Evolutionary conservation across 257 asterid genomes (phyloP).

Genomic region (Fraxinus pennsylvanica): DNA sequence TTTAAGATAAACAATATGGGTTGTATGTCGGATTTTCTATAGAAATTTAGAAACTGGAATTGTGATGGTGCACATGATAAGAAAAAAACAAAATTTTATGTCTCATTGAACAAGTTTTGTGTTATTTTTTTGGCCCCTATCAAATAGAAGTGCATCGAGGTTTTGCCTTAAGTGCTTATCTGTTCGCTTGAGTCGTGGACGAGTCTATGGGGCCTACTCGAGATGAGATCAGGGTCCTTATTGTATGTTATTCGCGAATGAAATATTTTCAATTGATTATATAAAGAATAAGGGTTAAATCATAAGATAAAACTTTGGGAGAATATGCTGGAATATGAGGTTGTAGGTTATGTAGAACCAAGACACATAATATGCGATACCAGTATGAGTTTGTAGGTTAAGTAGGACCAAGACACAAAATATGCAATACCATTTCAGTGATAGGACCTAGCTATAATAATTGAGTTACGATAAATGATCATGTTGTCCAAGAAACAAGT

Average conservation of each 20-base stretch:
- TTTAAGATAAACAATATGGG: not conserved
- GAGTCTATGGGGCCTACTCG: not conserved
- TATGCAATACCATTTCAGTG: not conserved
- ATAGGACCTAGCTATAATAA: not conserved
- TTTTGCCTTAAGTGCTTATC: not conserved
- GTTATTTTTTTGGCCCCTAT: not conserved
- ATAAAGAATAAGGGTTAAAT: not conserved
- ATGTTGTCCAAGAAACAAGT: not conserved
- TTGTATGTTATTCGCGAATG: not conserved
- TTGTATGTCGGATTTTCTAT: conserved; percentile 17
- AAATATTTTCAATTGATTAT: not conserved
- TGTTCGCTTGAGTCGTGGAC: not conserved
- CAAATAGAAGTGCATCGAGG: not conserved
- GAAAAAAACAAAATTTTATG: not conserved
- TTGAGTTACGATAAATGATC: not conserved
- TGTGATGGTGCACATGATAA: not conserved
- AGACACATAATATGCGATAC: not conserved
- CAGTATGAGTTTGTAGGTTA: not conserved
- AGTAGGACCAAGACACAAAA: not conserved
- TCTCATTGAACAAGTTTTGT: not conserved
- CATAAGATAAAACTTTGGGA: not conserved
- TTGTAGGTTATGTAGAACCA: not conserved
- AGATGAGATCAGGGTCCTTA: not conserved
- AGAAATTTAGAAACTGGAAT: conserved; percentile 1
- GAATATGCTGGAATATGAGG: not conserved